Evolutionary conservation across 768 basidiomycete genomes (phyloP).

Genomic region (Cubamyces sp.): DNA sequence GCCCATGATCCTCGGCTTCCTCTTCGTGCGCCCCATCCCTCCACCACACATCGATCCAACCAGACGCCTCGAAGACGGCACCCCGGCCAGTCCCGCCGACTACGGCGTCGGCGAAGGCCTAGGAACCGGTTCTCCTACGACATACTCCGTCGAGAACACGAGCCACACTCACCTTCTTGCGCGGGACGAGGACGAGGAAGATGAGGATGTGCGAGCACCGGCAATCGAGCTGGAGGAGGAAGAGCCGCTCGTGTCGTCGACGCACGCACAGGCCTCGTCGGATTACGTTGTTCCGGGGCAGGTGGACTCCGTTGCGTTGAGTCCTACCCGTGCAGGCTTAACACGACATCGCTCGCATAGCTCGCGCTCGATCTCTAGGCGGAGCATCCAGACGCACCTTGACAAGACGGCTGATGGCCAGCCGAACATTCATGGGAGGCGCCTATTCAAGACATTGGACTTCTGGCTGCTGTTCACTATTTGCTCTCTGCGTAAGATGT

Average conservation of each 20-base stretch:
- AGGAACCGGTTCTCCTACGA: constrained; percentile 17
- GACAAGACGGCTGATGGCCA: constrained; percentile 32
- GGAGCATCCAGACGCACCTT: constrained; percentile 14
- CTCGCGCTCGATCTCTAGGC: constrained; percentile 20
- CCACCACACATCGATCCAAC: constrained; percentile 44
- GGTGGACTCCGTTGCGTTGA: constrained; percentile 32
- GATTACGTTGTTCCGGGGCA: constrained; percentile 31
- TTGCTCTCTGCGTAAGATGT: constrained; percentile 56
- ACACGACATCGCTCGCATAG: constrained; percentile 29
- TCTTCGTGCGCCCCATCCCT: constrained; percentile 73
- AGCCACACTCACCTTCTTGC: constrained; percentile 34
- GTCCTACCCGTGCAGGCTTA: constrained; percentile 24
- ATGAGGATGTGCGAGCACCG: constrained; percentile 14
- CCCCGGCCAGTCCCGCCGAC: constrained; percentile 23
- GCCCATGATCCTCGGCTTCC: constrained; percentile 79
- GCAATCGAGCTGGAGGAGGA: constrained; percentile 32
- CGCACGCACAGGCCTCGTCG: constrained; percentile 19
- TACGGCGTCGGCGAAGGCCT: constrained; percentile 27
- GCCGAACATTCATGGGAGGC: constrained; percentile 58
- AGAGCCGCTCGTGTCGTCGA: constrained; percentile 20
- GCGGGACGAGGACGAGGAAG: constrained; percentile 28
- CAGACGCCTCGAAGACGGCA: constrained; percentile 29
- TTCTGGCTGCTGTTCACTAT: constrained; percentile 68
- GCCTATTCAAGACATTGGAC: constrained; percentile 54
- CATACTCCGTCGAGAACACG: constrained; percentile 33